Percentiles rank a stretch among this genome's conserved stretches.
Conservation (phyloP, 169 alveolate genomes). For the Neospora caninum region DNA sequence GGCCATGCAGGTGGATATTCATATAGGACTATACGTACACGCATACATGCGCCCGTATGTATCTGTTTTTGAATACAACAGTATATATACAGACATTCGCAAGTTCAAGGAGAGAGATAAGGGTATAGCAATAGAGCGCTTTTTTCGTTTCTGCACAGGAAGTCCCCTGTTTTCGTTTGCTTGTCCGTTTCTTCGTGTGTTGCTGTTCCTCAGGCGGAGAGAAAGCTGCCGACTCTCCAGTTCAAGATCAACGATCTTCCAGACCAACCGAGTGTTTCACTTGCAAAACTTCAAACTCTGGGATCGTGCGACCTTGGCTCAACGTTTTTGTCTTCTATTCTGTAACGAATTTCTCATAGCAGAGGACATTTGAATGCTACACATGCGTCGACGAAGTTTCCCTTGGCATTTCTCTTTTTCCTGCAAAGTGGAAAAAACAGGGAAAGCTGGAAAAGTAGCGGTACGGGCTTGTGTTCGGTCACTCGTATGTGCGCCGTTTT, state of each 20-base stretch:
- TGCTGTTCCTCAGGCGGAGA: neutral
- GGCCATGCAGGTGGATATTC: too few species aligned
- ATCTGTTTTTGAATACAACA: too few species aligned
- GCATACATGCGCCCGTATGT: too few species aligned
- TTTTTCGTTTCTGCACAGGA: neutral
- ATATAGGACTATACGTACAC: too few species aligned
- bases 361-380: neutral
- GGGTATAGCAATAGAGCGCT: too few species aligned
- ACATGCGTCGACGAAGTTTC: neutral
- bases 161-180: neutral
- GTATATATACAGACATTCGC: too few species aligned
- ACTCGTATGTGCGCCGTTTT: too few species aligned
- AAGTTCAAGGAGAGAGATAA: too few species aligned
- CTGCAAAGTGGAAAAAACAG: too few species aligned
- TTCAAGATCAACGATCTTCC: constrained; percentile 6
- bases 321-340: constrained; percentile 6
- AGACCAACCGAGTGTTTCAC: neutral
- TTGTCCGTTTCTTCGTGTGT: neutral
- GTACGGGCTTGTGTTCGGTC: too few species aligned
- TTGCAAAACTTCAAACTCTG: neutral
- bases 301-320: constrained; percentile 31
- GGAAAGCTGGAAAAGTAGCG: too few species aligned
- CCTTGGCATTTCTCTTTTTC: too few species aligned
- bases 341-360: neutral
- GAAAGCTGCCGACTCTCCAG: neutral